Base-by-base conservation (phyloP, 2,329 filamentous ascomycete genomes). In the Penicillium crustosum region DNA sequence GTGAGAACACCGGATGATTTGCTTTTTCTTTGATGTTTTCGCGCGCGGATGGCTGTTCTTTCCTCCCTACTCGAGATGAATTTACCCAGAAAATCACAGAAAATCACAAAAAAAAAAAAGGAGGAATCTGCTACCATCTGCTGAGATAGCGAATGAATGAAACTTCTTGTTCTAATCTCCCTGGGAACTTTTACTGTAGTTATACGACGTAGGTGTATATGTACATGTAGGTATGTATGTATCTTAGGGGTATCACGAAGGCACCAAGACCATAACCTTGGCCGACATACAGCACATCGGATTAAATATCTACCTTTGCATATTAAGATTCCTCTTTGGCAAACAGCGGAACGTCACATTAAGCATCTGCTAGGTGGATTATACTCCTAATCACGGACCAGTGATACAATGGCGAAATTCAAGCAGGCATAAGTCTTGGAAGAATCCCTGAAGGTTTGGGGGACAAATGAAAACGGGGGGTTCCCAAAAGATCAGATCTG, bases 311-410 rank as follows among this genome's bases (percentile, higher is more conserved):
- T 50, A 31, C 4, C 2, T 12, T 44, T 19, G 2, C 17, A n/a
- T 44, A 17, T 43, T 17, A 3, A 4, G 17, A 8, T 17, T 23
- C 7, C 4, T 4, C 7, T 17, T n/a, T 10, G 8, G 8, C 17
- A 31, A 74, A n/a, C 68, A 80, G 49, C 73, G 75, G 33, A 41
- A 57, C 19, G 41, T 60, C n/a, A n/a, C 17, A 54, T 54, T 60
- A 53, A 57, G 54, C 54, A 57, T 49, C 25, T 52, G 13, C 15
- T n/a, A 21, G 23, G 51, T 47, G 31, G 33, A 29, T 53, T 45
- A 43, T 6, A 12, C 21, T 53, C 17, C 29, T 31, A n/a, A 31
- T 23, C 31, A n/a, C 42, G 39, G 29, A 21, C 52, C 52, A 33
- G 43, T 49, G n/a, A 23, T 27, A 9, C 21, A 42, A 41, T 12